These are phyloP conservation scores for Striga asiatica DNA, from an alignment of 257 asterid species.

Conservation along the genomic window DNA sequence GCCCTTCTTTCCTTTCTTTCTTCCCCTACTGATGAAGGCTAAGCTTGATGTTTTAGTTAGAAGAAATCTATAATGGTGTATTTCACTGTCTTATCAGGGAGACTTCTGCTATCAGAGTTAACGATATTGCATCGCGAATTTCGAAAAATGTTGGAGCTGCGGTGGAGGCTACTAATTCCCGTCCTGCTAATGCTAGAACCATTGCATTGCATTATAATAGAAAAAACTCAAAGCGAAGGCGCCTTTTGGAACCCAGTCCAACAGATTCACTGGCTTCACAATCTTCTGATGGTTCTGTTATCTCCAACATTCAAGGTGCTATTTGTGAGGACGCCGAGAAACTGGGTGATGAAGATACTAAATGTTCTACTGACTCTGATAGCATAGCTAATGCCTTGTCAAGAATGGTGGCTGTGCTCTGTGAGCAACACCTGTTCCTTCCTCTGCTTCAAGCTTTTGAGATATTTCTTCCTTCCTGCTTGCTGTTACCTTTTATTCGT, in stretches of 20 bases:
- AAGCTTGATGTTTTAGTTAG: no score
- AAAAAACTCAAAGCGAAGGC: conserved; percentile 73
- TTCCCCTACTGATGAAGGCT: no score
- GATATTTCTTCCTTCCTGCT: conserved; percentile 96
- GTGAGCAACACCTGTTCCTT: conserved; percentile 79
- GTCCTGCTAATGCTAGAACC: conserved; percentile 63
- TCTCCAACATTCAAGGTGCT: conserved; percentile 32
- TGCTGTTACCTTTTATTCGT: conserved; percentile 83
- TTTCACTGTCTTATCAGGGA: conserved; percentile 57
- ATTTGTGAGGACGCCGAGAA: conserved; percentile 35
- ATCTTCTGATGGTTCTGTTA: conserved; percentile 33
- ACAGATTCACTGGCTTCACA: conserved; percentile 29
- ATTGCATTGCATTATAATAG: conserved; percentile 67
- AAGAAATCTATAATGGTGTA: conserved; percentile 14
- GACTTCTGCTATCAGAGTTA: conserved; percentile 88
- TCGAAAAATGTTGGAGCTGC: conserved; percentile 91
- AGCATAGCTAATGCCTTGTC: conserved; percentile 63
- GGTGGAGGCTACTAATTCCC: conserved; percentile 76
- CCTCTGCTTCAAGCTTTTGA: conserved; percentile 94
- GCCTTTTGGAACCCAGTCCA: conserved; percentile 54
- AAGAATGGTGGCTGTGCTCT: conserved; percentile 84
- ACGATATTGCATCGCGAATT: conserved; percentile 80
- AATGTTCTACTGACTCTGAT: conserved; percentile 33
- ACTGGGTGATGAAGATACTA: conserved; percentile 32
- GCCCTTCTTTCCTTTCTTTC: no score